Conservation (phyloP, 176 grass and related monocot genomes). For the Chloris gayana region DNA sequence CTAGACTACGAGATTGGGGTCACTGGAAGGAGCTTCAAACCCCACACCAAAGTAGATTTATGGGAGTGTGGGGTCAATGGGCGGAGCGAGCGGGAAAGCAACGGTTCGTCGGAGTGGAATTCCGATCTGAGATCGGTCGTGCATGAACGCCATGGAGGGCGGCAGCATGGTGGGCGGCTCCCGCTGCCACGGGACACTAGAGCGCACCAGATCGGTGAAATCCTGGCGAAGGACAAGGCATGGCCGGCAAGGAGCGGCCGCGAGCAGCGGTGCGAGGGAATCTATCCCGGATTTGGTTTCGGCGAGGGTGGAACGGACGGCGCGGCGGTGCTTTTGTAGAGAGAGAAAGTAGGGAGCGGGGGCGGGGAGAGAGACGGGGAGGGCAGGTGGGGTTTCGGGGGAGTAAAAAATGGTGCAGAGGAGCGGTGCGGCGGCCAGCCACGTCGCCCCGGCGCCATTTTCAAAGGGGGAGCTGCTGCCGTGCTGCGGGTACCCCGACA, state of each 20-base stretch:
- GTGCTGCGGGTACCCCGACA: conserved; percentile 55
- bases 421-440: conserved; percentile 45
- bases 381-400: conserved; percentile 25
- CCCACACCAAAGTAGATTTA: neutral
- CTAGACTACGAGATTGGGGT: conserved; percentile 20
- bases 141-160: neutral
- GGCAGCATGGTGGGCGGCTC: neutral
- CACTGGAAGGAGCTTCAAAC: neutral
- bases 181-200: neutral
- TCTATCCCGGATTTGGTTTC: conserved; percentile 36
- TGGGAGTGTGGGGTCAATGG: neutral
- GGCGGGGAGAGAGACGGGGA: neutral
- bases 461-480: conserved; percentile 9
- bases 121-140: conserved; percentile 25
- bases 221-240: neutral
- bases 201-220: neutral
- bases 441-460: conserved; percentile 54
- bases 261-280: conserved; percentile 1
- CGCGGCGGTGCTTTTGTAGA: conserved; percentile 27
- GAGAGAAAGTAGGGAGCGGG: neutral
- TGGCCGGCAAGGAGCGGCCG: neutral
- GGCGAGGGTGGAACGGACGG: neutral
- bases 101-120: neutral
- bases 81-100: neutral
- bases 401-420: conserved; percentile 48